phyloP scores from a whole-genome alignment of 1,139 yeast species.

The Blastobotrys indianensis region DNA sequence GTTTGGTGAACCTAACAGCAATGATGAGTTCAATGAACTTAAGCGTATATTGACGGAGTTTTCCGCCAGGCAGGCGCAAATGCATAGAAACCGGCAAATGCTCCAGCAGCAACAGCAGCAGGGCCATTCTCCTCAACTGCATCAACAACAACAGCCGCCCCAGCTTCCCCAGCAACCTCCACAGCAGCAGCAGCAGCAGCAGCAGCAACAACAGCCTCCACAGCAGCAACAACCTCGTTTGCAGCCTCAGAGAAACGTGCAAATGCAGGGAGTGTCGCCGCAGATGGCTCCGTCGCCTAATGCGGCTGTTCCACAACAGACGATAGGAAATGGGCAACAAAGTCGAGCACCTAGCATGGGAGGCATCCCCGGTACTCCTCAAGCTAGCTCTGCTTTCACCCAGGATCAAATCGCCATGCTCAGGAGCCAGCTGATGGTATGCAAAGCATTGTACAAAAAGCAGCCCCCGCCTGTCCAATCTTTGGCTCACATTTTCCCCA shows the following conservation, averaged over 20 bases:
- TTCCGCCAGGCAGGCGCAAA: conserved; percentile 32
- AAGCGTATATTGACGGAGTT: conserved; percentile 28
- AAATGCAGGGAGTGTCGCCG: no score
- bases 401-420: conserved; percentile 48
- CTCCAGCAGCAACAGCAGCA: conserved; percentile 27
- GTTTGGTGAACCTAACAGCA: conserved; percentile 36
- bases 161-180: conserved; percentile 21
- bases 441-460: conserved; percentile 68
- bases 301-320: background rate
- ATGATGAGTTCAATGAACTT: conserved; percentile 33
- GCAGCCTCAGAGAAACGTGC: background rate
- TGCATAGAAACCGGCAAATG: conserved; percentile 29
- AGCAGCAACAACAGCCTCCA: conserved; percentile 5
- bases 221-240: conserved; percentile 15
- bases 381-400: conserved; percentile 24
- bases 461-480: conserved; percentile 53
- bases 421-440: conserved; percentile 63
- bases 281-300: no score
- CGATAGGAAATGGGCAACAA: background rate
- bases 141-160: conserved; percentile 25
- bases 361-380: background rate
- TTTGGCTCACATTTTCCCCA: conserved; percentile 33
- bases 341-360: no score
- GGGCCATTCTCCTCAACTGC: conserved; percentile 21
- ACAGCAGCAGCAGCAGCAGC: conserved; percentile 17